Percentiles rank a stretch among this genome's conserved stretches.
phyloP scores from a whole-genome alignment of 495 filamentous ascomycete species.

The Tuber indicum region DNA sequence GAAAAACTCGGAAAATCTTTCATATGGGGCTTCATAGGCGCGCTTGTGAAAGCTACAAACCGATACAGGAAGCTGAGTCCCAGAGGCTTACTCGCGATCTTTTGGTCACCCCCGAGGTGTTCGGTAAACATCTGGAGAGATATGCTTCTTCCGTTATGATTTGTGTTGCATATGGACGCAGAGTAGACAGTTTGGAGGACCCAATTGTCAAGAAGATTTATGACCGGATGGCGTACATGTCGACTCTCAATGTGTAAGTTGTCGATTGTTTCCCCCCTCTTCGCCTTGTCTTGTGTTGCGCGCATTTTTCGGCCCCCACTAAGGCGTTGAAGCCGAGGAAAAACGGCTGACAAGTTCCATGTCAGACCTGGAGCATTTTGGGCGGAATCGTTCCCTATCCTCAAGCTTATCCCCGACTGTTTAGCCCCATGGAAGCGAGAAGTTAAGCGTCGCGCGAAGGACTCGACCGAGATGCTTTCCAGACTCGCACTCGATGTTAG shows the following conservation, averaged over 20 bases:
- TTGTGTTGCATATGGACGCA: conserved; percentile 57
- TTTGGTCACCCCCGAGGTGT: conserved; percentile 47
- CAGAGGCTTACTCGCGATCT: conserved; percentile 52
- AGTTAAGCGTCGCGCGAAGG: conserved; percentile 49
- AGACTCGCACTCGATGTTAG: conserved; percentile 51
- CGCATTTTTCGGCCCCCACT: conserved; percentile 1
- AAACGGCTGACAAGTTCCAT: conserved; percentile 9
- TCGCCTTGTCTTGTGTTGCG: not conserved
- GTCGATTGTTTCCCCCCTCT: not conserved
- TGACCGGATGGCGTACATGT: conserved; percentile 54
- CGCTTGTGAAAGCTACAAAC: conserved; percentile 41
- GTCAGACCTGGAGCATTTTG: conserved; percentile 51
- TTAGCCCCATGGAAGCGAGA: conserved; percentile 57
- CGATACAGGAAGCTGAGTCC: conserved; percentile 48
- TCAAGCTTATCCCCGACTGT: conserved; percentile 52
- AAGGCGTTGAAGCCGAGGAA: conserved; percentile 7
- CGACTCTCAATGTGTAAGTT: conserved; percentile 52
- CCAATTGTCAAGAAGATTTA: conserved; percentile 51
- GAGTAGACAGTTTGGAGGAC: conserved; percentile 53
- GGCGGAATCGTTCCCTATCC: conserved; percentile 52
- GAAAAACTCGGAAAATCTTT: conserved; percentile 43
- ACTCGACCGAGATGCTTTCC: conserved; percentile 51
- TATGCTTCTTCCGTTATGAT: conserved; percentile 61
- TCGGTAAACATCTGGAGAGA: conserved; percentile 58
- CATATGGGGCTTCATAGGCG: conserved; percentile 28